Conservation (phyloP, 345 rosid species). For the Sapria himalayana region DNA sequence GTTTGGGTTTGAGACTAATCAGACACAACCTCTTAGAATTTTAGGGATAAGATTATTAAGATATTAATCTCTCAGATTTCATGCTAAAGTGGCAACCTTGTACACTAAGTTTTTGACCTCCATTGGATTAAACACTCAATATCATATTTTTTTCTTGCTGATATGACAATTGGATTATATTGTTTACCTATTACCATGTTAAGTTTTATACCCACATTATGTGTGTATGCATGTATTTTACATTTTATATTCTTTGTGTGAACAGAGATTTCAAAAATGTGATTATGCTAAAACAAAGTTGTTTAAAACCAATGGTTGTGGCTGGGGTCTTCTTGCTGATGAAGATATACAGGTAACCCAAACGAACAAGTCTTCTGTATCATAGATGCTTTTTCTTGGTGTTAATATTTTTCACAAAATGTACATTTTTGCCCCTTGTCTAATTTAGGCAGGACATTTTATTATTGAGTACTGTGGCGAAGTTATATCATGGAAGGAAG, state of each 20-base stretch:
- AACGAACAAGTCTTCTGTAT: neutral
- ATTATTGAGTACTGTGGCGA: conserved; percentile 95
- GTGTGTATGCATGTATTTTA: too few relatives aligned
- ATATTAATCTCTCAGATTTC: too few relatives aligned
- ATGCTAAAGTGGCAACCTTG: too few relatives aligned
- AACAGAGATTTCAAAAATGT: conserved; percentile 66
- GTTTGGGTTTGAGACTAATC: too few relatives aligned
- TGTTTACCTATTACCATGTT: too few relatives aligned
- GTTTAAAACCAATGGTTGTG: conserved; percentile 62
- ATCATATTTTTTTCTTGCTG: too few relatives aligned
- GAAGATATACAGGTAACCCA: conserved; percentile 55
- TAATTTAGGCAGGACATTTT: conserved; percentile 55
- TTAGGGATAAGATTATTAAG: too few relatives aligned
- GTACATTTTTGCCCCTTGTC: neutral
- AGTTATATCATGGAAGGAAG: conserved; percentile 91
- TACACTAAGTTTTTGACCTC: too few relatives aligned
- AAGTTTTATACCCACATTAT: too few relatives aligned
- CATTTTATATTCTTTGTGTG: conserved; percentile 6
- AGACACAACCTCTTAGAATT: too few relatives aligned
- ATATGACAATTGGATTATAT: too few relatives aligned
- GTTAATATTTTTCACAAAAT: neutral
- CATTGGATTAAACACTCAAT: too few relatives aligned
- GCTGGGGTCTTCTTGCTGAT: conserved; percentile 76
- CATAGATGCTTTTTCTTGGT: neutral
- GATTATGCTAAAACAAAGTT: conserved; percentile 63